Evolutionary conservation across 208 protist genomes (phyloP).

Genomic region (Acanthamoeba sp.): DNA sequence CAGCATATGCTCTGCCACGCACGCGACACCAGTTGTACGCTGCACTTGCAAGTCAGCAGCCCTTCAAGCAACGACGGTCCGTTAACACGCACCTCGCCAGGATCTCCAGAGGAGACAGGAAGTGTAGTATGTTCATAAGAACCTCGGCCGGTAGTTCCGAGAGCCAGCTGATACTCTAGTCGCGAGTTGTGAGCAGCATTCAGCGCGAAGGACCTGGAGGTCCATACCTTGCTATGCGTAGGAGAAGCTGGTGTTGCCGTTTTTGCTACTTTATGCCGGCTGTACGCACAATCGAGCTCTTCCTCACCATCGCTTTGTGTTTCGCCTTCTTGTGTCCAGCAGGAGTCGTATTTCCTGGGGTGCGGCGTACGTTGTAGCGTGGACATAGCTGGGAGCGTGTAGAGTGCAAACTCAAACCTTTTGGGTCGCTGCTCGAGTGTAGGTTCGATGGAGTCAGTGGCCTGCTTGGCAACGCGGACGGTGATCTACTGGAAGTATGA

Average conservation of each 20-base stretch:
- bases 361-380: neutral
- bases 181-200: neutral
- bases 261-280: neutral
- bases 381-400: neutral
- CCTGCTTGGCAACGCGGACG: neutral
- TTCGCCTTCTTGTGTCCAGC: slow-evolving; percentile 35
- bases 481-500: neutral
- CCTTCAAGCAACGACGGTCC: neutral
- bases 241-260: neutral
- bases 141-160: neutral
- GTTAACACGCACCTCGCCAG: neutral
- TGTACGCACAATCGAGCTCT: neutral
- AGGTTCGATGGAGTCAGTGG: neutral
- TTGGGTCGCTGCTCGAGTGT: neutral
- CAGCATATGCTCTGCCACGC: neutral
- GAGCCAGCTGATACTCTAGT: neutral
- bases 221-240: neutral
- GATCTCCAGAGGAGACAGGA: slow-evolving; percentile 9
- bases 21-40: neutral
- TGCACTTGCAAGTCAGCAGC: neutral
- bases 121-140: slow-evolving; percentile 27
- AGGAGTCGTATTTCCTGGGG: slow-evolving; percentile 44
- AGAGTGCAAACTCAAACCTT: neutral
- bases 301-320: slow-evolving; percentile 54
- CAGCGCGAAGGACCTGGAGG: no score